Evolutionary conservation across 2,329 filamentous ascomycete genomes (phyloP), one percentile per base, ranked within the genome.

Genomic region (Alternaria sp.): DNA sequence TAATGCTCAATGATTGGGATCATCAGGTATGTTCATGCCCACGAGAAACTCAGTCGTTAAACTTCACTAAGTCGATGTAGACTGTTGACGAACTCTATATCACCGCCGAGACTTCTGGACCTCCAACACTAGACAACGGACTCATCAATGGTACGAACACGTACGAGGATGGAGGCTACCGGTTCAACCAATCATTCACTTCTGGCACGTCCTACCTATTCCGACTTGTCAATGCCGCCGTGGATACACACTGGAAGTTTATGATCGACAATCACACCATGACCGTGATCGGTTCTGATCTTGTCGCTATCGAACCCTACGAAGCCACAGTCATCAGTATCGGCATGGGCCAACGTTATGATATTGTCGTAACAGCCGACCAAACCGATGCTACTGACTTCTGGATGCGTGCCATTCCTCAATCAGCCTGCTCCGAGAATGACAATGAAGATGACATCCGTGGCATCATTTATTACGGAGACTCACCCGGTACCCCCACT

Each of bases 111-210:
- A 63, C 62, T 22, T 63, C 54, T 8, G 71, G 72, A 2, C 77
- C 79, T 4, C 77, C 71, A 10, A 77, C 70, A 4, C 66, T 82
- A 11, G 79, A 81, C 65, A 82, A 78, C 50, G 79, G 77, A 54
- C 68, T 82, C 5, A 82, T 83, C 71, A 83, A 83, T 64, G 81
- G 81, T 22, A 79, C 75, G 60, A 82, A 82, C 62, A 74, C 76
- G 1, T 81, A 74, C 64, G 68, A 70, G 4, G 68, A 73, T 44
- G 71, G 67, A 12, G 70, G 73, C 4, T 67, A 60, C 22, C 75
- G 77, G 36, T 82, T 78, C 69, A 76, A 78, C 41, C 60, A 59
- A 0, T 61, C 66, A 4, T 83, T 83, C 62, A 65, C 71, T 4
- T 69, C 73, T 5, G 80, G 78, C 20, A 82, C 78, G 43, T 79